phyloP scores from a whole-genome alignment of 306 rosid genomes.

The Fragaria vesca region DNA sequence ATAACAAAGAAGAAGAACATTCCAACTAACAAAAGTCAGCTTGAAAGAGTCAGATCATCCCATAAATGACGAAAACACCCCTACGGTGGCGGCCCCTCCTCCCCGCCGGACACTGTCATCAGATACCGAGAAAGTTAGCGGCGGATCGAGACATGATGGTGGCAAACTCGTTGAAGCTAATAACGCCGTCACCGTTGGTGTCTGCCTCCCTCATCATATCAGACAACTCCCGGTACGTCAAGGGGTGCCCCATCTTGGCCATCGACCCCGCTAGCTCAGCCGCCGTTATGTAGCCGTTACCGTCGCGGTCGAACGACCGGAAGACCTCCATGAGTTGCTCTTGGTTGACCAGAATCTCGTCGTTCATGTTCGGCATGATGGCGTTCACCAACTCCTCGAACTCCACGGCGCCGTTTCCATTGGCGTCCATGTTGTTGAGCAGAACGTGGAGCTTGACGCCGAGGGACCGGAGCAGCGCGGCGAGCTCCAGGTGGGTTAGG shows the following conservation, averaged over 20 bases:
- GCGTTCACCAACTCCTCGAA: constrained; percentile 65
- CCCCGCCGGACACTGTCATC: not conserved
- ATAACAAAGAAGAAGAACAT: not conserved
- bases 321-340: constrained; percentile 75
- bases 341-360: constrained; percentile 56
- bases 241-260: constrained; percentile 86
- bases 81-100: not conserved
- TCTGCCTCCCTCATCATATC: constrained; percentile 78
- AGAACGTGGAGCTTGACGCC: constrained; percentile 59
- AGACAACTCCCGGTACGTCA: constrained; percentile 61
- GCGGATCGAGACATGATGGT: constrained; percentile 73
- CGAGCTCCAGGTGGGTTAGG: constrained; percentile 82
- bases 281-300: constrained; percentile 74
- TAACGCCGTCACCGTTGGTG: constrained; percentile 75
- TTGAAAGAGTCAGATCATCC: constrained; percentile 2
- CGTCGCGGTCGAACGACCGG: constrained; percentile 74
- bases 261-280: constrained; percentile 80
- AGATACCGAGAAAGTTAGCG: constrained; percentile 61
- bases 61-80: not conserved
- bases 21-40: constrained; percentile 8
- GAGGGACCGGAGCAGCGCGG: constrained; percentile 80
- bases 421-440: constrained; percentile 63
- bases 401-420: constrained; percentile 68
- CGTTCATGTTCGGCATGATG: constrained; percentile 54
- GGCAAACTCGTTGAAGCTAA: constrained; percentile 70